These are phyloP conservation scores for Drosera capensis DNA, from an alignment of 148 eudicot species.

Conservation along the genomic window DNA sequence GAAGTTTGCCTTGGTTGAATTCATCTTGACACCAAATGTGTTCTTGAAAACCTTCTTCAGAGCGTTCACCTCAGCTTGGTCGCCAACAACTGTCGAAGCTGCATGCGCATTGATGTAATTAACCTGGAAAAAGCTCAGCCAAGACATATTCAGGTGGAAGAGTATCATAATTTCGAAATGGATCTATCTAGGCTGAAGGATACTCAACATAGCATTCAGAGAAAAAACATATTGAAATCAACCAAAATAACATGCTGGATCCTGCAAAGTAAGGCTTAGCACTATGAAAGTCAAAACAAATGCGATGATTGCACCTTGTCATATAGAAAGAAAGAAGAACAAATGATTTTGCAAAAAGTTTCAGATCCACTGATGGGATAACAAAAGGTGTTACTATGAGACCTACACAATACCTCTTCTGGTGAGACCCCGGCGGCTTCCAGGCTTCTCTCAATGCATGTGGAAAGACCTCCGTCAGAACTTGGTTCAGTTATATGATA, in stretches of 20 bases:
- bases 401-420: slow-evolving; percentile 51
- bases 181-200: background rate
- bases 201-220: background rate
- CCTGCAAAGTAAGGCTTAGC: too few species aligned
- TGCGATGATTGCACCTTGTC: too few species aligned
- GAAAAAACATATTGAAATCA: background rate
- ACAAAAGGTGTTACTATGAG: background rate
- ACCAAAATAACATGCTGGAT: background rate
- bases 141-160: slow-evolving; percentile 1
- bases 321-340: background rate
- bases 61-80: slow-evolving; percentile 88
- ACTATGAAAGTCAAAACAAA: too few species aligned
- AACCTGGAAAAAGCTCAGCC: slow-evolving; percentile 32
- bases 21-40: slow-evolving; percentile 77
- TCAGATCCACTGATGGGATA: background rate
- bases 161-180: background rate
- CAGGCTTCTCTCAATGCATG: slow-evolving; percentile 65
- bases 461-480: slow-evolving; percentile 89
- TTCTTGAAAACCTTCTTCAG: slow-evolving; percentile 82
- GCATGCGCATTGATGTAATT: slow-evolving; percentile 95
- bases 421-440: slow-evolving; percentile 89
- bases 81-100: slow-evolving; percentile 81
- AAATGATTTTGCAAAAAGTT: background rate
- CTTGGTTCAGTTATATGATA: slow-evolving; percentile 95
- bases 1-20: slow-evolving; percentile 58